Evolutionary conservation across 768 basidiomycete species (phyloP), one percentile per base, ranked within the genome.

Genomic region (Royoungia palumana): DNA sequence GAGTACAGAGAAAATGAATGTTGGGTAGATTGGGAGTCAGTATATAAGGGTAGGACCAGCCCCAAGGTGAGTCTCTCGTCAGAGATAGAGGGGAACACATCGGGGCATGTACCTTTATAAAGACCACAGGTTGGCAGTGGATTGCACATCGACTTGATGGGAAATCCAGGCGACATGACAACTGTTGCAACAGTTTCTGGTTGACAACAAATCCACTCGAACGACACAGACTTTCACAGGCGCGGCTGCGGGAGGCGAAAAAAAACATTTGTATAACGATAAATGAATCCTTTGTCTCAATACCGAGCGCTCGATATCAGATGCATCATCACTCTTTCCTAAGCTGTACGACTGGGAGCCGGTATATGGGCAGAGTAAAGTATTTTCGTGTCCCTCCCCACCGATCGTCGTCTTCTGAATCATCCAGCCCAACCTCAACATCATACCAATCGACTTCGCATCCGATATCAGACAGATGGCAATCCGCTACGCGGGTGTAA

Each of bases 401-500:
- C 39, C 84, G 76, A 43, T 81, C 78, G 35, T 74, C 72, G 36
- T 76, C 73, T 41, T 58, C 53, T 19, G 50, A 11, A n/a, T 69
- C 64, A 42, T 70, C 75, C 32, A 67, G 64, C 19, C 76, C 75
- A 24, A 93, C 82, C 48, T 88, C 81, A 5, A 98, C 79, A 58
- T 94, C 87, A 47, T 71, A 73, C 96, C 96, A 99, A 32, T 76
- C 58, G 21, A 92, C 81, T 37, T 82, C 72, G n/a, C 90, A 63
- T 0, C 95, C 94, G 1, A 89, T 71, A 40, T 89, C 83, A n/a
- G 80, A 71, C 25, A 99, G 76, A 62, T 98, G 92, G 32, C 94
- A 67, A 51, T 94, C 92, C 0, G 90, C 78, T 5, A 99, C 75
- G 51, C 76, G 81, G 1, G 88, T 90, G 62, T 91, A 95, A 8